Base-by-base conservation (phyloP, 139 green algal species). In the Tetraselmis chui region DNA sequence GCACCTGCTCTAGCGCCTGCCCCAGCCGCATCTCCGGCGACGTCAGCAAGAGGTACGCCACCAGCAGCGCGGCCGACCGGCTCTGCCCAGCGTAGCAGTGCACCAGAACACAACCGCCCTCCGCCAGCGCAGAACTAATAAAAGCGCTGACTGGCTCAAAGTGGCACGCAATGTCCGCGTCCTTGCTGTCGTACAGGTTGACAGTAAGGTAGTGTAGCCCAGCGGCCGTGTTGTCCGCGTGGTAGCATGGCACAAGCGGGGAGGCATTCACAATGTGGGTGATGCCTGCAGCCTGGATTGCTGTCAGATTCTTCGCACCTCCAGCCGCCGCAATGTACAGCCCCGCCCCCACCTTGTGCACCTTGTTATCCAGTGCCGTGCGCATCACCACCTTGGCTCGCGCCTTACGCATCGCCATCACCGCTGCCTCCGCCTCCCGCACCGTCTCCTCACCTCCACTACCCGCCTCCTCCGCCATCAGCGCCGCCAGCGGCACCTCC, bases 201-300 rank as follows among this genome's bases (percentile, higher is more conserved):
- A 86, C n/a, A 18, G 28, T 45, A 29, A 77, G 82, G 67, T 85
- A 85, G 28, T 31, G 23, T 75, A 84, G 30, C 28, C 85, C 31
- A 18, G 84, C 26, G 32, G 30, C 18, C 29, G 28, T 28, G 28
- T 79, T 28, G 27, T n/a, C 79, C 23, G 2, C 23, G 30, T 87
- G 88, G 79, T 87, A 90, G 83, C 86, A 89, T 18, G 89, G 87
- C 74, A 92, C 85, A 0, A 86, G 45, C 28, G 89, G 88, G 1
- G 83, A 32, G 29, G 81, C 82, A 67, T 88, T 88, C 1, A 88
- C 27, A 26, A 88, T 75, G 31, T 88, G 81, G 26, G 84, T 84
- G 5, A 88, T 45, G 1, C 84, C 84, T 24, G 29, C 29, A 58
- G 85, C 83, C 26, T 82, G 59, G 59, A 93, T 82, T 0, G 75